Evolutionary conservation across 169 alveolate species (phyloP), one percentile per base, ranked within the genome.

Genomic region (Plasmodium inui): DNA sequence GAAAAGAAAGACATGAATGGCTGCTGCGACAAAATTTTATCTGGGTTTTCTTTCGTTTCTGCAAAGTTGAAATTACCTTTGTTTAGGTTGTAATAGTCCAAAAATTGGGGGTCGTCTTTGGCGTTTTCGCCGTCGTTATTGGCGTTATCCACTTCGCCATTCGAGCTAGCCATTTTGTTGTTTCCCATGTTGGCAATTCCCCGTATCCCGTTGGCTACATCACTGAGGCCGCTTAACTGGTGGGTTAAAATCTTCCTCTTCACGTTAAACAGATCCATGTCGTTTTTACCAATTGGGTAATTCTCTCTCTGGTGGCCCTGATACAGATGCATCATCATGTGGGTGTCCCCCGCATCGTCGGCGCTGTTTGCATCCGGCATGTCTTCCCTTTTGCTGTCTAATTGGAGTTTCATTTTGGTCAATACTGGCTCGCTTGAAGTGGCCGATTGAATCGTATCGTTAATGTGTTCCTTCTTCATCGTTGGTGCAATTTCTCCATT

Each of bases 1-100:
- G 93, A 73, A 46, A 85, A 85, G 70, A 85, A 85, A 44, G 93
- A 85, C n/a, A 85, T 39, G 53, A 85, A 67, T 5, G 84, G 93
- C 55, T 85, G 93, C n/a, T 85, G 93, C 57, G 93, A 26, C 10
- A 83, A 39, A 46, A 74, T 22, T 74, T 85, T 85, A 50, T 85
- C 93, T 2, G 70, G 14, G 30, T 32, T 74, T 32, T 85, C 93
- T 3, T 85, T 85, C 30, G 46, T n/a, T 8, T 85, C 85, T 50
- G 70, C 26, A 55, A 28, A 73, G 39, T 17, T 50, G 28, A 73
- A 17, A 41, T 26, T 53, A 41, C 44, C 80, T 67, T 73, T 73
- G 80, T 74, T 85, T 73, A 73, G 28, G 41, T 85, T 85, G 34
- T 85, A 85, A 74, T 73, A 85, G 26, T 85, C 93, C 82, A 85